Conservation (phyloP, 768 basidiomycete species). For the Suillus subaureus region DNA sequence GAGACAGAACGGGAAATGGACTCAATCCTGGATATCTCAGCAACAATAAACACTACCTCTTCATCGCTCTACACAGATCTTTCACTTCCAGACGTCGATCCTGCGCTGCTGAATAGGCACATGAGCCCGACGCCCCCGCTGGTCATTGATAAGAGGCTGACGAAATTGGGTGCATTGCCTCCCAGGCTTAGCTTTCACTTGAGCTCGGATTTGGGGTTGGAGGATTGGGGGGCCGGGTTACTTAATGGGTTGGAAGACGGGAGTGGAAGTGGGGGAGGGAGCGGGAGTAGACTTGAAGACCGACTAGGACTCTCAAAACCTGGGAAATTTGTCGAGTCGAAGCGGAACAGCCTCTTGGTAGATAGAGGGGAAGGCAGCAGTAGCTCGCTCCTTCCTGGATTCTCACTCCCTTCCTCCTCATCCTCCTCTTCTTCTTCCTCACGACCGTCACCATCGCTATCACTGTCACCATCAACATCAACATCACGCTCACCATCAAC, state of each 20-base stretch:
- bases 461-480: not conserved
- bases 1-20: slow-evolving; percentile 17
- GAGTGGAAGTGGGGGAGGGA: slow-evolving; percentile 24
- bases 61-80: slow-evolving; percentile 20
- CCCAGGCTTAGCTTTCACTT: slow-evolving; percentile 60
- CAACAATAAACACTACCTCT: not conserved
- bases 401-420: not conserved
- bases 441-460: not conserved
- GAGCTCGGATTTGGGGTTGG: slow-evolving; percentile 41
- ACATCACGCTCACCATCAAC: slow-evolving; percentile 20
- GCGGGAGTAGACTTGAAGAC: not conserved
- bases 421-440: not conserved
- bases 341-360: slow-evolving; percentile 6
- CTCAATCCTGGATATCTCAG: slow-evolving; percentile 30
- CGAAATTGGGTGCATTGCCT: slow-evolving; percentile 29
- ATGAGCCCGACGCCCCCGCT: slow-evolving; percentile 33
- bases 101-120: slow-evolving; percentile 11
- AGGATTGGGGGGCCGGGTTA: slow-evolving; percentile 56
- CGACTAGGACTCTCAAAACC: slow-evolving; percentile 1
- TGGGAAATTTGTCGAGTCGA: not conserved
- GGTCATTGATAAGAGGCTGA: slow-evolving; percentile 29
- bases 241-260: slow-evolving; percentile 48
- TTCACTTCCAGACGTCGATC: slow-evolving; percentile 11
- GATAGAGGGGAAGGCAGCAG: slow-evolving; percentile 13
- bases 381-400: not conserved